Conservation (phyloP, 2,329 filamentous ascomycete species). For the Epichloe elymi region DNA sequence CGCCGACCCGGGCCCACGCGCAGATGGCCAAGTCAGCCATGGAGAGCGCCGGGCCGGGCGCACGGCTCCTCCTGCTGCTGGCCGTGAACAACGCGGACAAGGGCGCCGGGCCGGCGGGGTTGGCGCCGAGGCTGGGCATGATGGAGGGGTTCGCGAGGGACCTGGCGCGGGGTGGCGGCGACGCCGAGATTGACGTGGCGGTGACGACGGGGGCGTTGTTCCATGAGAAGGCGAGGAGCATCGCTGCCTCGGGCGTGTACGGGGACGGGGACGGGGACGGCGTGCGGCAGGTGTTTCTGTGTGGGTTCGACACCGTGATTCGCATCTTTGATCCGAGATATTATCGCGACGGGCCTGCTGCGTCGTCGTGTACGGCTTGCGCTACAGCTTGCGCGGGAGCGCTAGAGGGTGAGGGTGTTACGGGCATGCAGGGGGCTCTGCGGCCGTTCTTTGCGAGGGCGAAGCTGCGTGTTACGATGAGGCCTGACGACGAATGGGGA, state of each 20-base stretch:
- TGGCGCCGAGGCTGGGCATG: slow-evolving; percentile 54
- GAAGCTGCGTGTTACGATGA: slow-evolving; percentile 48
- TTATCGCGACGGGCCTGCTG: slow-evolving; percentile 27
- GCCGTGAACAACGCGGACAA: slow-evolving; percentile 55
- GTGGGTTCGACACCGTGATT: slow-evolving; percentile 64
- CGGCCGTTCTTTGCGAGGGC: slow-evolving; percentile 51
- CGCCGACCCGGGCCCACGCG: slow-evolving; percentile 48
- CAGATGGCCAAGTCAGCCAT: slow-evolving; percentile 41
- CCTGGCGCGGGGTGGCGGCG: slow-evolving; percentile 17
- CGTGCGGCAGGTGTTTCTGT: slow-evolving; percentile 50
- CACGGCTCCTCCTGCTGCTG: slow-evolving; percentile 44
- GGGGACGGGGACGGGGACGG: no score
- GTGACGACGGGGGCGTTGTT: slow-evolving; percentile 64
- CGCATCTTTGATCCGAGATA: slow-evolving; percentile 63
- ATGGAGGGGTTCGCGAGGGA: slow-evolving; percentile 58
- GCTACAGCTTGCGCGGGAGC: no score
- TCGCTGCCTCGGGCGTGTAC: slow-evolving; percentile 32
- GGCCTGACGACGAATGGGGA: slow-evolving; percentile 50
- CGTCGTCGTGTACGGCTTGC: no score
- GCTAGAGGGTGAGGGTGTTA: neutral
- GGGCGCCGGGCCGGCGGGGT: slow-evolving; percentile 50
- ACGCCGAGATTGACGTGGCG: slow-evolving; percentile 45
- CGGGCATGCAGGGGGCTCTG: slow-evolving; percentile 38
- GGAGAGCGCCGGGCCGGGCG: neutral
- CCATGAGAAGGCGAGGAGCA: slow-evolving; percentile 52